Conservation (phyloP, 129 eudicot species). For the Rutidosis leptorrhynchoides region DNA sequence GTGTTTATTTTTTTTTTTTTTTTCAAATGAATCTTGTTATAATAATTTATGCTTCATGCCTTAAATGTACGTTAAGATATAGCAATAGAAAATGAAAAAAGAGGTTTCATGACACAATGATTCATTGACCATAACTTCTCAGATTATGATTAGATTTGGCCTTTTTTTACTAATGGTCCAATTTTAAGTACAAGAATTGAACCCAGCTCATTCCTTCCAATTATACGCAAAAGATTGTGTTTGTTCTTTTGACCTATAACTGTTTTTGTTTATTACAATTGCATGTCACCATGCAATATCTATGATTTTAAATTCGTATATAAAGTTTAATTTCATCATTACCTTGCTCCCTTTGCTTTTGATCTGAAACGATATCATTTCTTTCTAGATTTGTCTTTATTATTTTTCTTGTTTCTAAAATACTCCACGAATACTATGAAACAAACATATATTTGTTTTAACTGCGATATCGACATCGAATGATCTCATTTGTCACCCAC, state of each 20-base stretch:
- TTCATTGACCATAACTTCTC: constrained; percentile 25
- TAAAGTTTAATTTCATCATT: constrained; percentile 38
- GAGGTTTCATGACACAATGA: constrained; percentile 31
- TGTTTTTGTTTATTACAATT: constrained; percentile 31
- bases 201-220: constrained; percentile 42
- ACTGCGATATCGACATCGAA: no score
- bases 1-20: constrained; percentile 9
- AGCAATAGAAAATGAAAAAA: constrained; percentile 29
- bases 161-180: constrained; percentile 32
- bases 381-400: no score
- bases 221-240: constrained; percentile 40
- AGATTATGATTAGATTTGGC: constrained; percentile 26
- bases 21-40: background rate
- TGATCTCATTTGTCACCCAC: no score
- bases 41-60: constrained; percentile 10
- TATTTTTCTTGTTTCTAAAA: no score
- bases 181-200: constrained; percentile 40
- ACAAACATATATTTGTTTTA: no score
- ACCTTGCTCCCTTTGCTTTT: constrained; percentile 22
- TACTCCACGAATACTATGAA: no score
- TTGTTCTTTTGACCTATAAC: constrained; percentile 35
- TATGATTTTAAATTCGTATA: constrained; percentile 20
- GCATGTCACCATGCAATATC: constrained; percentile 52
- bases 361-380: constrained; percentile 3
- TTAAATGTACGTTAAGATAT: constrained; percentile 11